Evolutionary conservation across 225 moss, liverwort and hornwort genomes (phyloP).

Genomic region (Takakia lepidozioides): DNA sequence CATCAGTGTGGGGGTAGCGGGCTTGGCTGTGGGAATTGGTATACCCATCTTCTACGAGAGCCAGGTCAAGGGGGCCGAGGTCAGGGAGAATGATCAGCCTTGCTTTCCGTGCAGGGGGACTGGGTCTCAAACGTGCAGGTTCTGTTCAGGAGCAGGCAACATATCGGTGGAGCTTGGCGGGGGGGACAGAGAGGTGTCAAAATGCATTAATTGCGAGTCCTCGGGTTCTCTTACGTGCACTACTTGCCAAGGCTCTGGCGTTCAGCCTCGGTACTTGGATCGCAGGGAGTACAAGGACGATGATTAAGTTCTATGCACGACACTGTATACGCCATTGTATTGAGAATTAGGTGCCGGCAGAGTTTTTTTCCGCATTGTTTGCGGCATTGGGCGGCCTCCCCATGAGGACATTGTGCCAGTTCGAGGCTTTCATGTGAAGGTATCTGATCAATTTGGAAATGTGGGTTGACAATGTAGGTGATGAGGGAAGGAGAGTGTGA

Average conservation of each 20-base stretch:
- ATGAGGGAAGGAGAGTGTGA: no score
- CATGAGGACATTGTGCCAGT: no score
- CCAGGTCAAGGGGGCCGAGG: constrained; percentile 83
- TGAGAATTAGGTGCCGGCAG: no score
- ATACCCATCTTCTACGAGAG: constrained; percentile 94
- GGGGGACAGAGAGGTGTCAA: constrained; percentile 75
- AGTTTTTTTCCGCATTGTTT: no score
- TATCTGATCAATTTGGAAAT: no score
- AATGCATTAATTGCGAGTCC: constrained; percentile 92
- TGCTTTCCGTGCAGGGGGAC: constrained; percentile 95
- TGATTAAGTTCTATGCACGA: no score
- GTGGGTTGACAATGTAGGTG: no score
- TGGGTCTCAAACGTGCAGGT: constrained; percentile 83
- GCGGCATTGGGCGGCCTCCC: no score
- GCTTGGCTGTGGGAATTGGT: constrained; percentile 81
- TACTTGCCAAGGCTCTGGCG: constrained; percentile 79
- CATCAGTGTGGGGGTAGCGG: constrained; percentile 79
- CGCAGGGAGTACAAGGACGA: constrained; percentile 98
- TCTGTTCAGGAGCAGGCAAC: constrained; percentile 78
- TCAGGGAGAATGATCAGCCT: constrained; percentile 85
- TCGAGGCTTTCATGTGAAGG: no score
- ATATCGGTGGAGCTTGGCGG: constrained; percentile 85
- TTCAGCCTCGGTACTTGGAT: constrained; percentile 96
- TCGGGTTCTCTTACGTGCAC: constrained; percentile 69
- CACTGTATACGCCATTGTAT: no score